Evolutionary conservation across 768 basidiomycete species (phyloP), one percentile per base, ranked within the genome.

Genomic region (Lepiota venenata): DNA sequence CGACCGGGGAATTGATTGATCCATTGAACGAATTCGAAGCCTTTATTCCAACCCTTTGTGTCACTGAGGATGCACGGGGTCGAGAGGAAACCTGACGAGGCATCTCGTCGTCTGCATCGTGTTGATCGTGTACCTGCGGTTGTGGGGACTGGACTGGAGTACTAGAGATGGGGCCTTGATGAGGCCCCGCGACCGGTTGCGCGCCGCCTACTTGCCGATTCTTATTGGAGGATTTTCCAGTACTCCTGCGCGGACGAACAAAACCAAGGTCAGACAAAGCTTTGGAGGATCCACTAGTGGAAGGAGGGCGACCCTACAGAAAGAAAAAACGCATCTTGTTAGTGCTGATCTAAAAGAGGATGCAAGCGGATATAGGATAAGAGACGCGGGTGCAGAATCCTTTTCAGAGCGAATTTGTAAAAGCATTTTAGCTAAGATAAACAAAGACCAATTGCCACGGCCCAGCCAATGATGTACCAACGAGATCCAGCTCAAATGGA

Each of bases 161-260:
- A 51, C 32, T 42, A 47, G 45, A 25, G 52, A 60, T 4, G 43
- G 47, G 16, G 58, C 50, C 2, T 58, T 43, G 32, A 52, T 18
- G 58, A 38, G 1, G 59, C 45, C 25, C 64, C 25, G 15, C 36
- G n/a, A 35, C 39, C 56, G 21, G 65, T 48, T 37, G 62, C 52
- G 63, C 22, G 37, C 47, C 38, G 16, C 39, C 36, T 21, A 37
- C 14, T 12, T 47, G 43, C 14, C 52, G 44, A 14, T 58, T 45
- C 36, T 60, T 25, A 25, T 25, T 63, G 25, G 60, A 38, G 22
- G 62, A 36, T 58, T 70, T 71, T 46, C 60, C 67, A 2, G 65
- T 71, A 37, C 69, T 69, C 52, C 70, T 74, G 38, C 72, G 71
- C 38, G 67, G 60, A 14, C 65, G 64, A 25, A 68, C 55, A 6